Conservation (phyloP, 768 basidiomycete species). For the Xanthoconium stramineum region DNA sequence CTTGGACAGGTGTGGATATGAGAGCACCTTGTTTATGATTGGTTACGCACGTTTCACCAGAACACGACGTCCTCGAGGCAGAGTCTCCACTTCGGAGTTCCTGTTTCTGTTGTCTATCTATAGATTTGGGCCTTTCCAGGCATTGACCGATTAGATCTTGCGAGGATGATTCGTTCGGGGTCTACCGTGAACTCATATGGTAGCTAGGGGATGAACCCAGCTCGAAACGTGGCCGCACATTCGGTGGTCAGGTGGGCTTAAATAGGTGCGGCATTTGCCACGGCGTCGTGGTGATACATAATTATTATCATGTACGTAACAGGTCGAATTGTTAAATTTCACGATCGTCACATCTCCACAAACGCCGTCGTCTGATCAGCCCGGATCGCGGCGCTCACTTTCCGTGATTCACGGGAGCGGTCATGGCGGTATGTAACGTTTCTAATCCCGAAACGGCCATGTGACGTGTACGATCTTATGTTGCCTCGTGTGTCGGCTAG, state of each 20-base stretch:
- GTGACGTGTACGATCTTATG: constrained; percentile 30
- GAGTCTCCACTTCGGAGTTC: constrained; percentile 21
- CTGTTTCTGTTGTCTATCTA: constrained; percentile 31
- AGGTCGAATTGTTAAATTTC: constrained; percentile 8
- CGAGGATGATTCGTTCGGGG: constrained; percentile 16
- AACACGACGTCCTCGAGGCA: constrained; percentile 20
- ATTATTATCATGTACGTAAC: constrained; percentile 22
- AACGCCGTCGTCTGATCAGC: constrained; percentile 26
- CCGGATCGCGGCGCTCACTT: constrained; percentile 21
- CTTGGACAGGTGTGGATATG: constrained; percentile 4
- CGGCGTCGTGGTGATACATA: constrained; percentile 8
- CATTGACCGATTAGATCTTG: constrained; percentile 15
- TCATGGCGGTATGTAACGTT: constrained; percentile 23
- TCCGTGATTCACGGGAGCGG: constrained; percentile 25
- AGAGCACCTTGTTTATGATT: constrained; percentile 11
- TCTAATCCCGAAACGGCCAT: constrained; percentile 28
- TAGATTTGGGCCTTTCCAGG: constrained; percentile 17
- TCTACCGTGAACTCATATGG: constrained; percentile 13
- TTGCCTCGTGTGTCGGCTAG: constrained; percentile 30
- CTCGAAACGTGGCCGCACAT: constrained; percentile 6
- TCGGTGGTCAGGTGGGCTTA: constrained; percentile 15
- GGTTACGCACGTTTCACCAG: constrained; percentile 23
- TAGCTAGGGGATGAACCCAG: constrained; percentile 10
- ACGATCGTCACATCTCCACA: constrained; percentile 20
- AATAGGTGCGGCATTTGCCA: constrained; percentile 9